These are phyloP conservation scores for Zoysia matrella DNA, from an alignment of 202 grass and related monocot genomes.

Conservation along the genomic window DNA sequence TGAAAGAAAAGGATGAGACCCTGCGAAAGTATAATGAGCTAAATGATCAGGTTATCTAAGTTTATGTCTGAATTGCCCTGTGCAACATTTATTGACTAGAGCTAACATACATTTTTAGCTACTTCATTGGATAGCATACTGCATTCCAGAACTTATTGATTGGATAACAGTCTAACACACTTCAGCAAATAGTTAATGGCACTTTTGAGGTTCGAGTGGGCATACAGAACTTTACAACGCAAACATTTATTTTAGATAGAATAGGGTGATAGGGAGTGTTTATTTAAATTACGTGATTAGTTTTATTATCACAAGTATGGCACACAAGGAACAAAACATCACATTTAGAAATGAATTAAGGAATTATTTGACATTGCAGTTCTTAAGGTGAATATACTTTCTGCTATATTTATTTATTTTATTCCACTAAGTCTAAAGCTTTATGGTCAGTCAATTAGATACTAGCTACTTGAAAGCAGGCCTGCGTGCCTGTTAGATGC, in stretches of 20 bases:
- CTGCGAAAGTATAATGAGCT: constrained; percentile 82
- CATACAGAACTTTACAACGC: neutral
- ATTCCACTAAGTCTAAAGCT: neutral
- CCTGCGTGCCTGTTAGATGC: neutral
- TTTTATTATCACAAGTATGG: neutral
- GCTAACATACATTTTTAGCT: neutral
- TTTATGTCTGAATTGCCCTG: constrained; percentile 3
- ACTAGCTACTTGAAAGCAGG: neutral
- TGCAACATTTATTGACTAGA: neutral
- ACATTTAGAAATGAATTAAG: neutral
- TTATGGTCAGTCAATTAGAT: neutral
- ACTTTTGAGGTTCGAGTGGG: neutral
- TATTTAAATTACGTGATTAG: neutral
- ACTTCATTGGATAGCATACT: neutral
- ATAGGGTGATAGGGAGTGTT: neutral
- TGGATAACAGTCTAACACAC: neutral
- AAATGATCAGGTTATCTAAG: constrained; percentile 82
- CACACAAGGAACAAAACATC: neutral
- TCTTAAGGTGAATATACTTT: neutral
- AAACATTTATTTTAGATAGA: neutral
- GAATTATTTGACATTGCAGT: neutral
- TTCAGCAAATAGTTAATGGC: neutral
- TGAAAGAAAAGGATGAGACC: constrained; percentile 71
- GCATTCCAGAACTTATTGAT: neutral
- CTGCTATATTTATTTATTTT: neutral